These are phyloP conservation scores for Verbascum thapsus DNA, from an alignment of 257 asterid genomes.

Conservation along the genomic window DNA sequence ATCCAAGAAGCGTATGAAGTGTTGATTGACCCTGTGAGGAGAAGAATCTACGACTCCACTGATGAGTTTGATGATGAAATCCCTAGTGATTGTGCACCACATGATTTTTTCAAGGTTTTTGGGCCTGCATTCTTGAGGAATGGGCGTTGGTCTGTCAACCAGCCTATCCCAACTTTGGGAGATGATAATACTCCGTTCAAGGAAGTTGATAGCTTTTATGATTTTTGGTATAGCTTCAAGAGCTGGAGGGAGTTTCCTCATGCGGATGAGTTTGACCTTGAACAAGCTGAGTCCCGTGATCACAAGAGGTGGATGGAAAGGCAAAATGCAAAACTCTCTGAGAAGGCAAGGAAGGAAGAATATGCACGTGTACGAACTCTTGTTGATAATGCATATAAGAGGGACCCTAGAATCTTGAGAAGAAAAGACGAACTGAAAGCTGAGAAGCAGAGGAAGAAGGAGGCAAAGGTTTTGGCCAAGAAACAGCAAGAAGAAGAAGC, in stretches of 20 bases:
- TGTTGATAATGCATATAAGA: constrained; percentile 88
- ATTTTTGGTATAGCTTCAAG: constrained; percentile 89
- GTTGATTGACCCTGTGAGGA: constrained; percentile 81
- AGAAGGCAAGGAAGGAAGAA: constrained; percentile 96
- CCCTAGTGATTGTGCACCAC: constrained; percentile 80
- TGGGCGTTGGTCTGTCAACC: constrained; percentile 92
- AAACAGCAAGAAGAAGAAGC: constrained; percentile 87
- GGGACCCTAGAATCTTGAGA: constrained; percentile 82
- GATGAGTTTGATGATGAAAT: constrained; percentile 99
- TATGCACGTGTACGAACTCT: constrained; percentile 71
- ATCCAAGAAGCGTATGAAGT: constrained; percentile 95
- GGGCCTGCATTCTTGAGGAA: constrained; percentile 97
- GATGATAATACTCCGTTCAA: constrained; percentile 61
- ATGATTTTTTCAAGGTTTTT: constrained; percentile 87
- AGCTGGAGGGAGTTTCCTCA: constrained; percentile 99
- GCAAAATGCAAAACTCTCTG: constrained; percentile 89
- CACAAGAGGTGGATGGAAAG: constrained; percentile 98
- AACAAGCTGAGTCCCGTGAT: constrained; percentile 96
- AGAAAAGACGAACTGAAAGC: constrained; percentile 83
- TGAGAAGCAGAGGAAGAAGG: constrained; percentile 87
- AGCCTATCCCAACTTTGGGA: constrained; percentile 73
- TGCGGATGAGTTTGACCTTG: constrained; percentile 89
- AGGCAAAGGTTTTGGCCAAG: constrained; percentile 82
- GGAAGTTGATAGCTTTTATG: constrained; percentile 81
- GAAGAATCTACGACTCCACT: constrained; percentile 92